Evolutionary conservation across 805 yeast genomes (phyloP).

Genomic region (Ogataea pilisensis): DNA sequence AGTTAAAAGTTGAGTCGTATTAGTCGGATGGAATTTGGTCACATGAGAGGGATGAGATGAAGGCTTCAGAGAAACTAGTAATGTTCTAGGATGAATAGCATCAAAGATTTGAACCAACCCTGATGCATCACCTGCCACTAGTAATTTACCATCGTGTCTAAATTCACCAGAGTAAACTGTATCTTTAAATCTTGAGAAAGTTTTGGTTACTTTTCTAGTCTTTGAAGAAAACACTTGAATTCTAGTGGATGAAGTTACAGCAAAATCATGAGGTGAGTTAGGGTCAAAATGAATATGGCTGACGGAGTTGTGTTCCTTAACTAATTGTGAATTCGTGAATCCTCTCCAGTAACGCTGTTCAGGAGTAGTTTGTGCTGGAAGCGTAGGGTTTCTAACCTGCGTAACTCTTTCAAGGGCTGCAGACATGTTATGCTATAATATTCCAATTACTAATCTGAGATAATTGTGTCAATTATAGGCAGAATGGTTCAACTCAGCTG

Average conservation of each 20-base stretch:
- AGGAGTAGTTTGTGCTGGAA: constrained; percentile 83
- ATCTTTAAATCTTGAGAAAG: constrained; percentile 84
- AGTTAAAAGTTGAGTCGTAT: constrained; percentile 70
- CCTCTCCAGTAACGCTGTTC: constrained; percentile 95
- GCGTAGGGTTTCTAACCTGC: constrained; percentile 64
- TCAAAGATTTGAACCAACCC: constrained; percentile 92
- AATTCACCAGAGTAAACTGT: constrained; percentile 90
- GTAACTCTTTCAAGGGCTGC: constrained; percentile 62
- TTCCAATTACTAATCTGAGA: too few species aligned
- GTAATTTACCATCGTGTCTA: constrained; percentile 83
- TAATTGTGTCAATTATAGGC: too few species aligned
- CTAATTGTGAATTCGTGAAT: constrained; percentile 76
- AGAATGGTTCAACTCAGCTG: too few species aligned
- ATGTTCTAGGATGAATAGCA: constrained; percentile 65
- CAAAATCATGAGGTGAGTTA: constrained; percentile 81
- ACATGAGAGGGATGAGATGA: constrained; percentile 88
- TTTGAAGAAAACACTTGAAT: constrained; percentile 92
- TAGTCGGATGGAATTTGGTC: constrained; percentile 81
- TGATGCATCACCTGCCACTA: constrained; percentile 93
- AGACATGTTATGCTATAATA: too few species aligned
- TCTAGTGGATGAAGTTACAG: constrained; percentile 86
- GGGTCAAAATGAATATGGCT: constrained; percentile 88
- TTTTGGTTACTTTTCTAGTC: constrained; percentile 85
- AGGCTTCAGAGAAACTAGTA: constrained; percentile 77
- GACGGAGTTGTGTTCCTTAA: constrained; percentile 90